Conservation (phyloP, 345 rosid genomes). For the Salix purpurea region DNA sequence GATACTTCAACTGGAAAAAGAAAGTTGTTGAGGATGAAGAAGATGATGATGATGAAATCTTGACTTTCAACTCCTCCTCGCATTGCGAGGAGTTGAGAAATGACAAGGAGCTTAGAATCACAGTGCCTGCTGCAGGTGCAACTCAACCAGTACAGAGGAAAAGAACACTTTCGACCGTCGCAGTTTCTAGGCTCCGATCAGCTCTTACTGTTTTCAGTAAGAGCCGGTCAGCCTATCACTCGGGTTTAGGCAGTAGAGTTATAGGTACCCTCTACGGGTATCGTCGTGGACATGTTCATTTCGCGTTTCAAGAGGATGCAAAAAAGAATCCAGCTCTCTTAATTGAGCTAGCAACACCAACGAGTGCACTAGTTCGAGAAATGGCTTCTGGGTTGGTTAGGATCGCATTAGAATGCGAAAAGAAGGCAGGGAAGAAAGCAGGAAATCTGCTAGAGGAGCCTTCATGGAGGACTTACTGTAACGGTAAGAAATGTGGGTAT, state of each 20-base stretch:
- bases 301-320: constrained; percentile 76
- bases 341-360: constrained; percentile 76
- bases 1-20: constrained; percentile 81
- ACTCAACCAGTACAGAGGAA: constrained; percentile 24
- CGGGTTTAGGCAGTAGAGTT: constrained; percentile 55
- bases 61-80: constrained; percentile 35
- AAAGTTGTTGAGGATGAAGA: constrained; percentile 54
- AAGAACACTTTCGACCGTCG: constrained; percentile 22
- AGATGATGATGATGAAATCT: constrained; percentile 41
- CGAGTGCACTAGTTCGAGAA: constrained; percentile 71
- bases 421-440: constrained; percentile 39
- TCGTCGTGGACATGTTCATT: constrained; percentile 79
- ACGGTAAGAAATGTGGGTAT: constrained; percentile 81
- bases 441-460: constrained; percentile 59
- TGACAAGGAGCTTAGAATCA: constrained; percentile 22
- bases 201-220: constrained; percentile 44
- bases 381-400: constrained; percentile 94
- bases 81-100: constrained; percentile 22
- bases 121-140: constrained; percentile 19
- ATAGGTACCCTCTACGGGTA: constrained; percentile 83
- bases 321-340: constrained; percentile 55
- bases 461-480: constrained; percentile 78
- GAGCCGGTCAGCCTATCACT: constrained; percentile 21
- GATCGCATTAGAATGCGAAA: constrained; percentile 77
- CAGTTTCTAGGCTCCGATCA: constrained; percentile 56